Evolutionary conservation across 176 grass and related monocot genomes (phyloP).

Genomic region (Thinopyrum elongatum): DNA sequence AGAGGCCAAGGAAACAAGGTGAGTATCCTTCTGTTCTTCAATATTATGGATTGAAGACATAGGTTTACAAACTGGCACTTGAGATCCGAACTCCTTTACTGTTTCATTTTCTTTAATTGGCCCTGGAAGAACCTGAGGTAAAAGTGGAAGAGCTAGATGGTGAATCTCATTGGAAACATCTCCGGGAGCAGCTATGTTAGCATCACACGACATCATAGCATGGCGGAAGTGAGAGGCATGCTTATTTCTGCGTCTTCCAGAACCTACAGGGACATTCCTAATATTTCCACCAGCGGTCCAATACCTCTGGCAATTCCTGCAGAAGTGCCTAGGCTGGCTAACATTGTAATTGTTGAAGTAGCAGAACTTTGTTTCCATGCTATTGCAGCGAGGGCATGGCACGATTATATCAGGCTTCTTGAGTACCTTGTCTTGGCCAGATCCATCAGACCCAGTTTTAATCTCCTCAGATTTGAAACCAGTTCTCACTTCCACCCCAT

Average conservation of each 20-base stretch:
- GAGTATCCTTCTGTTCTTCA: conserved; percentile 39
- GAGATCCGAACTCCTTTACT: conserved; percentile 34
- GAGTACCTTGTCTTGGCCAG: conserved; percentile 41
- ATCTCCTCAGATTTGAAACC: conserved; percentile 29
- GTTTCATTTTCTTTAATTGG: conserved; percentile 34
- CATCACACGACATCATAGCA: conserved; percentile 36
- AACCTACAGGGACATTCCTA: conserved; percentile 78
- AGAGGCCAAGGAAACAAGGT: conserved; percentile 30
- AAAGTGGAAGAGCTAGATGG: conserved; percentile 33
- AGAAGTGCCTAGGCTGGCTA: conserved; percentile 90
- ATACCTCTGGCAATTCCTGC: conserved; percentile 80
- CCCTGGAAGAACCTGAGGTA: conserved; percentile 7
- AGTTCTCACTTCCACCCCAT: conserved; percentile 18
- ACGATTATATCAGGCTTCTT: conserved; percentile 79
- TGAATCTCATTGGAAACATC: conserved; percentile 29
- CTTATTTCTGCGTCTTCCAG: conserved; percentile 81
- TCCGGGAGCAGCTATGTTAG: conserved; percentile 13
- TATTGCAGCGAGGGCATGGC: conserved; percentile 79
- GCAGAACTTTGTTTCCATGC: conserved; percentile 95
- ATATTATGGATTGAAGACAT: conserved; percentile 32
- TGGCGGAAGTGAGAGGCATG: conserved; percentile 43
- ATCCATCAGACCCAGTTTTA: conserved; percentile 32
- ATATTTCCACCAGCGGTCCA: conserved; percentile 86
- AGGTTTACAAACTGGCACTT: conserved; percentile 40
- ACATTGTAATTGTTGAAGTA: conserved; percentile 95